These are phyloP conservation scores for Daldinia eschscholtzii DNA, from an alignment of 2,329 filamentous ascomycete genomes.

Conservation along the genomic window DNA sequence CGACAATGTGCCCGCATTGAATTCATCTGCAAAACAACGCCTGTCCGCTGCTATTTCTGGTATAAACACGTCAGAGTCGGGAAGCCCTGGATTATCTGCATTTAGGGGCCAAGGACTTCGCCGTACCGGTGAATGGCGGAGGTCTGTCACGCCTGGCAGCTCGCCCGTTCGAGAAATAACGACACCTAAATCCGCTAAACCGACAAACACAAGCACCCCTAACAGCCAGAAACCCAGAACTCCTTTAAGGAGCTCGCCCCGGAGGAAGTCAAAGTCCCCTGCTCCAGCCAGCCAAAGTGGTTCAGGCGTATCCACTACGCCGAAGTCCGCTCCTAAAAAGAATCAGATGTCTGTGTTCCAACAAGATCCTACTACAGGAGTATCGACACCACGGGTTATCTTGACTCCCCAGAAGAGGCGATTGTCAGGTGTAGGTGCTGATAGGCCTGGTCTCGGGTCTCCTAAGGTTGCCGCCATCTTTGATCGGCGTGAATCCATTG, in stretches of 20 bases:
- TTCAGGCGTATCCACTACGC: slow-evolving; percentile 36
- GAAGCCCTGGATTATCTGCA: slow-evolving; percentile 67
- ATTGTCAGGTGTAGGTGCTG: slow-evolving; percentile 77
- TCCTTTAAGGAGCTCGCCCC: slow-evolving; percentile 63
- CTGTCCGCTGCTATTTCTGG: slow-evolving; percentile 51
- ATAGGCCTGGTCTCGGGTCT: slow-evolving; percentile 79
- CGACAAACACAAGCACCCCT: slow-evolving; percentile 58
- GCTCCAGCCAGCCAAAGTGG: slow-evolving; percentile 62
- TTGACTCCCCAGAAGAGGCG: slow-evolving; percentile 71
- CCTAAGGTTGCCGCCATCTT: slow-evolving; percentile 79
- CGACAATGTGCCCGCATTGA: slow-evolving; percentile 58
- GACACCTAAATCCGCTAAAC: slow-evolving; percentile 40
- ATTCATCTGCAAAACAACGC: slow-evolving; percentile 55
- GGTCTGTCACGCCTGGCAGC: slow-evolving; percentile 57
- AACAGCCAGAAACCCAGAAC: slow-evolving; percentile 59
- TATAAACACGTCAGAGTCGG: slow-evolving; percentile 60
- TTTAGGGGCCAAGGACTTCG: slow-evolving; percentile 64
- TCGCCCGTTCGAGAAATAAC: slow-evolving; percentile 48
- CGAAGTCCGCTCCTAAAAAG: slow-evolving; percentile 44
- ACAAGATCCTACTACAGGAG: slow-evolving; percentile 60
- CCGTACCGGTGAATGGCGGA: slow-evolving; percentile 61
- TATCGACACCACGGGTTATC: slow-evolving; percentile 72
- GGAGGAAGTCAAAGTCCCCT: slow-evolving; percentile 59
- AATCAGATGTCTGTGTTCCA: slow-evolving; percentile 54
- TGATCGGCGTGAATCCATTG: slow-evolving; percentile 77